phyloP scores from a whole-genome alignment of 768 basidiomycete genomes.

The Kwoniella sp. region DNA sequence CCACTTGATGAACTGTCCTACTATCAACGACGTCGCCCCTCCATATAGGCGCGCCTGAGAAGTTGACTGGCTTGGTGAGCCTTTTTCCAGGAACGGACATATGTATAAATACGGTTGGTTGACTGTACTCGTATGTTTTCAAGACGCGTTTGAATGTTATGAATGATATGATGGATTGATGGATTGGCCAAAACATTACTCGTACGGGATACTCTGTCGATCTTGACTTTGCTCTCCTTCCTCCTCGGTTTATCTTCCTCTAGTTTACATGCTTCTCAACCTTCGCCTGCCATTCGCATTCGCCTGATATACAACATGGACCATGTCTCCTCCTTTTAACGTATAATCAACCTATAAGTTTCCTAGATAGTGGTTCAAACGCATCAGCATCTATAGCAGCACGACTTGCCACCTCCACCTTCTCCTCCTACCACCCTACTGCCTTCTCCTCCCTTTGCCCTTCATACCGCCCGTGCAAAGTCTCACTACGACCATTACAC shows the following conservation, averaged over 20 bases:
- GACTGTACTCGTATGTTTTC: not conserved
- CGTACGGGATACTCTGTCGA: too few relatives aligned
- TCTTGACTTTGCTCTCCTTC: slow-evolving; percentile 4
- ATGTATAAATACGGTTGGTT: not conserved
- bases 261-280: too few relatives aligned
- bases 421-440: slow-evolving; percentile 4
- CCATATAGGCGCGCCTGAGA: not conserved
- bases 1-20: not conserved
- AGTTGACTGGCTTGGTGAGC: not conserved
- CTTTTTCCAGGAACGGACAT: not conserved
- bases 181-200: slow-evolving; percentile 29
- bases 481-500: too few relatives aligned
- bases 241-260: not conserved
- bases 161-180: slow-evolving; percentile 6
- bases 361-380: too few relatives aligned
- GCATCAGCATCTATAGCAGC: too few relatives aligned
- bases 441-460: not conserved
- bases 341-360: too few relatives aligned
- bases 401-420: not conserved
- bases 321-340: too few relatives aligned
- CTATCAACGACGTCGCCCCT: not conserved
- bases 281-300: too few relatives aligned
- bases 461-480: not conserved
- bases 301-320: too few relatives aligned
- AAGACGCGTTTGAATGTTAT: slow-evolving; percentile 12